Evolutionary conservation across 2,329 filamentous ascomycete species (phyloP).

Genomic region (Ceratocystis papillata): DNA sequence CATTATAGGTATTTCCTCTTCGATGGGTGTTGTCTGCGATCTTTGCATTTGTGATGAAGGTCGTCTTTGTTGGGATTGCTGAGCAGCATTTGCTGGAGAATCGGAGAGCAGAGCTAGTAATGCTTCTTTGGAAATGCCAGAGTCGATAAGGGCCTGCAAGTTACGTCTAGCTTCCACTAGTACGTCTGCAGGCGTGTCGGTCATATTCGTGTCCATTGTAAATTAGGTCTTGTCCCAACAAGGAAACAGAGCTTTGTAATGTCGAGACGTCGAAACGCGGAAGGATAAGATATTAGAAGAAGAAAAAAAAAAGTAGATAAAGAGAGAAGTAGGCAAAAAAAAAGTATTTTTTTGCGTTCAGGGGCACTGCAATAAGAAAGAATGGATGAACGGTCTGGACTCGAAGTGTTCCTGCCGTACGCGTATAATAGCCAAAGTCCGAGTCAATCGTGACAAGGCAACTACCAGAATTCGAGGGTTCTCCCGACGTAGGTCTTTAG

Average conservation of each 20-base stretch:
- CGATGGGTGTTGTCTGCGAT: conserved; percentile 20
- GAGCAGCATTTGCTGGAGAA: conserved; percentile 16
- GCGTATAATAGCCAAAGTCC: not conserved
- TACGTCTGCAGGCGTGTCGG: conserved; percentile 36
- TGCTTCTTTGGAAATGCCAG: conserved; percentile 37
- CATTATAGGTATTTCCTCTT: conserved; percentile 25
- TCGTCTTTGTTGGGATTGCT: conserved; percentile 22
- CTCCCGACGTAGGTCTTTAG: not conserved
- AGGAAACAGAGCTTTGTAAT: not conserved
- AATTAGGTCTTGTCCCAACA: not conserved
- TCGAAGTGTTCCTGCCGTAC: conserved; percentile 7
- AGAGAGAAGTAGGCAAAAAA: not conserved
- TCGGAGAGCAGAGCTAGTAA: conserved; percentile 27
- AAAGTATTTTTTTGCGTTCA: not conserved
- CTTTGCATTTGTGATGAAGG: conserved; percentile 23
- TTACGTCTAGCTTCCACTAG: conserved; percentile 38
- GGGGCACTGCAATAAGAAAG: conserved; percentile 4
- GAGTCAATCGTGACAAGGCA: conserved; percentile 6
- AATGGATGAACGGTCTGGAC: not conserved
- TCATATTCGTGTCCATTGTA: conserved; percentile 20
- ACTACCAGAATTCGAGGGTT: not conserved
- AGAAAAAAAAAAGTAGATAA: not conserved
- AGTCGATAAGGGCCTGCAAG: conserved; percentile 38
- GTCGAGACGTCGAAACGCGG: not conserved
- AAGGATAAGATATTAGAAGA: not conserved